Percentiles rank a stretch among this genome's conserved stretches.
These are phyloP conservation scores for Neurospora tetrasperma DNA, from an alignment of 495 filamentous ascomycete species.

Conservation along the genomic window DNA sequence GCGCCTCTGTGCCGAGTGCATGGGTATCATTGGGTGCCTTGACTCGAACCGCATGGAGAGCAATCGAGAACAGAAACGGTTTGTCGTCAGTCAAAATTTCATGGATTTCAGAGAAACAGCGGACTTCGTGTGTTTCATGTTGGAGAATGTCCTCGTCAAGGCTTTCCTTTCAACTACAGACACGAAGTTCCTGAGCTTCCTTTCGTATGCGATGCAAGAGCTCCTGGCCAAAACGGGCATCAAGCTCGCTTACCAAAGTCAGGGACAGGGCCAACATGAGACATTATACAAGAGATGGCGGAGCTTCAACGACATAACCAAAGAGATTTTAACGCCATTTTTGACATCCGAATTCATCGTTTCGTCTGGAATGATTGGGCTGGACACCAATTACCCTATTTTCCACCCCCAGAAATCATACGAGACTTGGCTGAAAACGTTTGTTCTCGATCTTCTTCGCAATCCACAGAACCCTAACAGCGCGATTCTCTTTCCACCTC, in stretches of 20 bases:
- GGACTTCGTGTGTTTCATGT: conserved; percentile 74
- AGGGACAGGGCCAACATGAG: conserved; percentile 7
- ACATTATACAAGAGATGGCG: conserved; percentile 59
- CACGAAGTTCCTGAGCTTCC: conserved; percentile 74
- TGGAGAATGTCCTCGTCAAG: conserved; percentile 80
- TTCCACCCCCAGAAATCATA: conserved; percentile 57
- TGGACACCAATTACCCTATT: conserved; percentile 60
- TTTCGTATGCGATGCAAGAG: conserved; percentile 90
- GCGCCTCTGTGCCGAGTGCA: conserved; percentile 61
- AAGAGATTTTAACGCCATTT: conserved; percentile 78
- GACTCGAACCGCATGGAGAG: conserved; percentile 85
- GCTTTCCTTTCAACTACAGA: conserved; percentile 84
- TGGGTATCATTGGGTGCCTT: conserved; percentile 82
- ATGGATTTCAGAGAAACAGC: conserved; percentile 65
- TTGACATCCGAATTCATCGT: conserved; percentile 71
- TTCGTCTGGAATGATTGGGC: conserved; percentile 40
- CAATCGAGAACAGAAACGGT: conserved; percentile 61
- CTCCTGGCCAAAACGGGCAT: conserved; percentile 68
- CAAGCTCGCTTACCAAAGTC: conserved; percentile 39
- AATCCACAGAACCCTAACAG: conserved; percentile 60
- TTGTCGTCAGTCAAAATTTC: conserved; percentile 82
- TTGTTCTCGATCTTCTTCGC: conserved; percentile 73
- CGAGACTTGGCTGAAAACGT: conserved; percentile 64
- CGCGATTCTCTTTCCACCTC: conserved; percentile 62
- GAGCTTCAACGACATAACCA: conserved; percentile 57